Evolutionary conservation across 1,139 yeast species (phyloP).

Genomic region (Magnusiomyces fungicola): DNA sequence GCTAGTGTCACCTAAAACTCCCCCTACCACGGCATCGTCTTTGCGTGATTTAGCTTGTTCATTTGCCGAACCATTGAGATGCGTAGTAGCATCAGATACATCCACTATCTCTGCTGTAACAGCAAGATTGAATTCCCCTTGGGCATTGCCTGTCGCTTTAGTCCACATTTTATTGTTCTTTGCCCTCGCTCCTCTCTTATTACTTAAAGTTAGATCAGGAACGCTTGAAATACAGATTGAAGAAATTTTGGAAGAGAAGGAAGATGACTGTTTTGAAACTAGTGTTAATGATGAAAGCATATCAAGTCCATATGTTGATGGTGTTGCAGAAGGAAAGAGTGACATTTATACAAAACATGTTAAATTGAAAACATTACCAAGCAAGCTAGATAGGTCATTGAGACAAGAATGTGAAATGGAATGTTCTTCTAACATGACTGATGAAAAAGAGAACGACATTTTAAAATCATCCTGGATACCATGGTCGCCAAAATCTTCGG

Average conservation of each 20-base stretch:
- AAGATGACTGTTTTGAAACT: too few species aligned
- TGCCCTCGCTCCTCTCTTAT: conserved; percentile 19
- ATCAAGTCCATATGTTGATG: too few species aligned
- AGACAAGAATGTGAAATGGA: too few species aligned
- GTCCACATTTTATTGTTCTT: conserved; percentile 20
- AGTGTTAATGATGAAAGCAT: too few species aligned
- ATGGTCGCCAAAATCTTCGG: too few species aligned
- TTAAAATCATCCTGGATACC: too few species aligned
- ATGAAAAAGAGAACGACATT: too few species aligned
- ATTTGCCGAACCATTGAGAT: conserved; percentile 20
- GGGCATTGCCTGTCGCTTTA: conserved; percentile 23
- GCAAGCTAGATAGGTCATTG: too few species aligned
- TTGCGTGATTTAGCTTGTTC: conserved; percentile 18
- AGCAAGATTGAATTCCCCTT: conserved; percentile 21
- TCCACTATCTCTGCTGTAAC: conserved; percentile 19
- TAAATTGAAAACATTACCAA: too few species aligned
- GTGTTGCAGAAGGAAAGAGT: too few species aligned
- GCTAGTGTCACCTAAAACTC: conserved; percentile 3
- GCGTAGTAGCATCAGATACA: conserved; percentile 19
- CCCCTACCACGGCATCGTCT: conserved; percentile 7
- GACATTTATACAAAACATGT: too few species aligned
- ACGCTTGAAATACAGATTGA: background rate
- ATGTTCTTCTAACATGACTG: too few species aligned
- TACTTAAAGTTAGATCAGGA: conserved; percentile 1
- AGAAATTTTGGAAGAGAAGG: background rate